Base-by-base conservation (phyloP, 805 yeast species). In the Nakazawaea pomicola region DNA sequence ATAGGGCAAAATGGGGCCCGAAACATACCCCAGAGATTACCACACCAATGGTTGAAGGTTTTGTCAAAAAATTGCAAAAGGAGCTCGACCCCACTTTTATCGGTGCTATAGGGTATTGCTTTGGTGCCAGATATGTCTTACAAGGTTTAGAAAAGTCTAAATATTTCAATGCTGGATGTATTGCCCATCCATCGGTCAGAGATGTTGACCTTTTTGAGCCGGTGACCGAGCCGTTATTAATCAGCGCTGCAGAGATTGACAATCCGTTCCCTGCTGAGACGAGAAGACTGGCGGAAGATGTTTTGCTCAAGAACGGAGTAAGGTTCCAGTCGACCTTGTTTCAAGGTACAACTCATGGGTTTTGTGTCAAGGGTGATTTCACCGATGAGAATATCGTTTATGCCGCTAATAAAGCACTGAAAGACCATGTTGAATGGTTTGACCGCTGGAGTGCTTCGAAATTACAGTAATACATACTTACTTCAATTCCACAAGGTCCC, bases 171-270 rank as follows among this genome's bases (percentile, higher is more conserved):
- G 83, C 70, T 15, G 87, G 74, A 52, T 95, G 91, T 14, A 60
- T 76, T 47, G 93, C 93, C 6, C 97, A 89, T 62, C 96, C 97
- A 5, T 82, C 93, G 2, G 72, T 82, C 46, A 79, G 68, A 10
- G 70, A 72, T 25, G 88, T 78, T 28, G 95, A 84, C 54, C 68
- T 87, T 36, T 74, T 67, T 38, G 72, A 65, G 1, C 58, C 88
- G 49, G 39, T 51, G 1, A 28, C 16, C 3, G 63, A 60, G 46
- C 95, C 95, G 16, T 31, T 90, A 23, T 49, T 79, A 47, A 79
- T 89, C 49, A 18, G 34, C 17, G 85, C 85, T 42, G 95, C 95
- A 36, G 87, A 84, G 64, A 59, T 48, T n/a, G 97, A 90, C 57
- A 37, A 53, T 0, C 64, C 72, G 38, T 90, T 81, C 72, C 55